These are phyloP conservation scores for Tulasnella sp. DNA, from an alignment of 768 basidiomycete species.

Conservation along the genomic window DNA sequence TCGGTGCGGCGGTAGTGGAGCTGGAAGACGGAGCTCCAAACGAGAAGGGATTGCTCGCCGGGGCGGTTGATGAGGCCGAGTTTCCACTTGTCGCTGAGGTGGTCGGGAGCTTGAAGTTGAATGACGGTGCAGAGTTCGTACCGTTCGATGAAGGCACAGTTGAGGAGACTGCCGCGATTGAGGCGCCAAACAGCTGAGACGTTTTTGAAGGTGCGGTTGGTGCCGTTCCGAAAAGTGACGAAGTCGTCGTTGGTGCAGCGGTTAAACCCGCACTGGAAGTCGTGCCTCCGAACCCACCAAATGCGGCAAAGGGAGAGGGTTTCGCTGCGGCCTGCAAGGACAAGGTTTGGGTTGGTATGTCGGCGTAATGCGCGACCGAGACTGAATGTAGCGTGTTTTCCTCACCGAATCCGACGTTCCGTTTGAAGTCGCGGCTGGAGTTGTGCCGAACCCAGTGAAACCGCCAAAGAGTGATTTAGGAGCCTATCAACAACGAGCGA, in stretches of 20 bases:
- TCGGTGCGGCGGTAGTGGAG: background rate
- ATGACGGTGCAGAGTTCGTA: background rate
- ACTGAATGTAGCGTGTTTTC: background rate
- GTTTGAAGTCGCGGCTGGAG: background rate
- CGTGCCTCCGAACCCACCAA: background rate
- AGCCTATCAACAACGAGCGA: background rate
- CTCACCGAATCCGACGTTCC: background rate
- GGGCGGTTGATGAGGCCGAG: background rate
- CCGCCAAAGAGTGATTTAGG: constrained; percentile 6
- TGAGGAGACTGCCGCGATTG: constrained; percentile 1
- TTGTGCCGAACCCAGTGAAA: background rate
- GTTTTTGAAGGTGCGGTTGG: constrained; percentile 1
- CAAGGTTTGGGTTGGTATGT: background rate
- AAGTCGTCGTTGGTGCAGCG: background rate
- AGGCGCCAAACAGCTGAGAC: constrained; percentile 11
- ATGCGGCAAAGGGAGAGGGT: background rate
- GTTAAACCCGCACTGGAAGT: background rate
- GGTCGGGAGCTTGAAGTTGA: background rate
- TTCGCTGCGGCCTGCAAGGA: background rate
- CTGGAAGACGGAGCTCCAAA: background rate
- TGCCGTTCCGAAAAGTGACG: background rate
- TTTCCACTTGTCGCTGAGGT: background rate
- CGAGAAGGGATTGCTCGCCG: background rate
- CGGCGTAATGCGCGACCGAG: background rate
- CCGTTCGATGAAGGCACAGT: background rate